Conservation (phyloP, 441 rosid species). For the Dalechampia spathulata region DNA sequence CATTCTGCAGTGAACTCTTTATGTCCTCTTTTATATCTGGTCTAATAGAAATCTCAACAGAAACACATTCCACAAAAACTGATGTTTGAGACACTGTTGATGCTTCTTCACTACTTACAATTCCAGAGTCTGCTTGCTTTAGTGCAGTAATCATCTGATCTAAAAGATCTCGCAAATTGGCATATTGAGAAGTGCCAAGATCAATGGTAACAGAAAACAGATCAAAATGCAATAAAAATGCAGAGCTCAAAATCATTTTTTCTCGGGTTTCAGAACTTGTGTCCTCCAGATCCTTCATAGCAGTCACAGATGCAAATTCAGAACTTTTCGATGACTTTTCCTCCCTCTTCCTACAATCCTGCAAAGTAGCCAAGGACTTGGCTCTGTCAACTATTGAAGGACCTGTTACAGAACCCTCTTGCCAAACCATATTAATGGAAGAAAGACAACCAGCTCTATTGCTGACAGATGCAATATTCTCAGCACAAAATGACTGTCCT, state of each 20-base stretch:
- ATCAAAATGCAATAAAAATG: slow-evolving; percentile 51
- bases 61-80: slow-evolving; percentile 69
- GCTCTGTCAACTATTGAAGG: slow-evolving; percentile 76
- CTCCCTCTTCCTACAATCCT: slow-evolving; percentile 43
- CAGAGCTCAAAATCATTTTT: slow-evolving; percentile 64
- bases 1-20: slow-evolving; percentile 59
- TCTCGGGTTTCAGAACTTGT: slow-evolving; percentile 43
- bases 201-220: slow-evolving; percentile 40
- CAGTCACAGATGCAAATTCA: slow-evolving; percentile 67
- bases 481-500: slow-evolving; percentile 39
- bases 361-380: slow-evolving; percentile 60
- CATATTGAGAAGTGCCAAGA: slow-evolving; percentile 48
- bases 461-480: slow-evolving; percentile 48
- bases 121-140: slow-evolving; percentile 27
- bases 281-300: slow-evolving; percentile 52
- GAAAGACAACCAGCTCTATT: slow-evolving; percentile 42
- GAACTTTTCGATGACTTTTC: slow-evolving; percentile 45
- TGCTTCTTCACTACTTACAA: slow-evolving; percentile 22
- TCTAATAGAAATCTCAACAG: slow-evolving; percentile 59
- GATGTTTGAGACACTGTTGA: slow-evolving; percentile 47
- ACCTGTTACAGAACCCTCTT: slow-evolving; percentile 57
- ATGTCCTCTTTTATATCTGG: slow-evolving; percentile 46
- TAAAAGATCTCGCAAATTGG: slow-evolving; percentile 35
- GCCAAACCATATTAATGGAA: slow-evolving; percentile 72
- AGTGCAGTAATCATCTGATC: slow-evolving; percentile 45